phyloP scores from a whole-genome alignment of 495 filamentous ascomycete genomes.

The Neurospora tetraspora region DNA sequence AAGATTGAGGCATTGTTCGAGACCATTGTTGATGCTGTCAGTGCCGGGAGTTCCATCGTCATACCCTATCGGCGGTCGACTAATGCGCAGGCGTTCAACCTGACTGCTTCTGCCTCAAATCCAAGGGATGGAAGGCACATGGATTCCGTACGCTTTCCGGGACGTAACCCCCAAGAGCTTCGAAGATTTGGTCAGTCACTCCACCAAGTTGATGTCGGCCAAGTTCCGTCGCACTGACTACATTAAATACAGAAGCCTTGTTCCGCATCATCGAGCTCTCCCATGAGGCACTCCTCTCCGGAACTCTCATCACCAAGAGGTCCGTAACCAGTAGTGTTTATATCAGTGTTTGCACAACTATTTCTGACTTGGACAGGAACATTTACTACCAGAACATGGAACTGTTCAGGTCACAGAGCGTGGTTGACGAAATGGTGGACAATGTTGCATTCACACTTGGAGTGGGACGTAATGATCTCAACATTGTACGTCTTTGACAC shows the following conservation, averaged over 20 bases:
- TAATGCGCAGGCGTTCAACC: background rate
- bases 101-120: background rate
- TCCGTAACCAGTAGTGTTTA: conserved; percentile 18
- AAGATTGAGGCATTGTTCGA: conserved; percentile 46
- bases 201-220: background rate
- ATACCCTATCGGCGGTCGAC: conserved; percentile 27
- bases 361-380: conserved; percentile 44
- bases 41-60: conserved; percentile 29
- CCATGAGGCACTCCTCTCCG: conserved; percentile 53
- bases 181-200: conserved; percentile 25
- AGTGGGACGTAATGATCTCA: conserved; percentile 49
- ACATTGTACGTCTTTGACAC: conserved; percentile 42
- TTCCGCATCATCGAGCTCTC: conserved; percentile 62
- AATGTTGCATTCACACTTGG: conserved; percentile 73
- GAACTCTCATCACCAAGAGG: conserved; percentile 69
- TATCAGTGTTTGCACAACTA: background rate
- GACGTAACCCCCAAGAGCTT: conserved; percentile 24
- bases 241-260: conserved; percentile 27
- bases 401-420: conserved; percentile 64
- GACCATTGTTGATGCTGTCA: conserved; percentile 37
- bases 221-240: background rate
- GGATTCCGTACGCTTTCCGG: conserved; percentile 26
- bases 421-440: conserved; percentile 72
- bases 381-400: conserved; percentile 83
- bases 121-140: conserved; percentile 4